Base-by-base conservation (phyloP, 2,329 filamentous ascomycete genomes). In the Didymella exigua region DNA sequence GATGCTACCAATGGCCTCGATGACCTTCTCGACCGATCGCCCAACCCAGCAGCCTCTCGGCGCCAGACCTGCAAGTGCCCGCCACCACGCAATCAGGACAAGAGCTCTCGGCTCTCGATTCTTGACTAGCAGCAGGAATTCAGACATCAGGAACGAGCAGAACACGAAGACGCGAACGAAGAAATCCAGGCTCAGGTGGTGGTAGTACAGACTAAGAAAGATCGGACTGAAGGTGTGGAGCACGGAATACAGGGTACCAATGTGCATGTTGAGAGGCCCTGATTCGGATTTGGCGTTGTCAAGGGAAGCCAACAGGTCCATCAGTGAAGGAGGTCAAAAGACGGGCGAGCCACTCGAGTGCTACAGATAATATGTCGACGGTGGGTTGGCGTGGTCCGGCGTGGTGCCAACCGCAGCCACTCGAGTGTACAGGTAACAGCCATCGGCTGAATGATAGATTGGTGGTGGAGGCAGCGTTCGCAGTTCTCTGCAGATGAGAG, bases 181-280 rank as follows among this genome's bases (percentile, higher is more conserved):
- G 49, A 71, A 56, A 50, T 74, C 71, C 0, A 65, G 54, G 13
- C 63, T 61, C 1, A 72, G 58, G 33, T 65, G 67, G 38, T 68
- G 67, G 46, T 73, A 66, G 44, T 73, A 74, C 16, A 74, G 37
- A 8, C 67, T 70, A 18, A 71, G 56, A 33, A 74, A 74, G 5
- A 74, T 70, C 3, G 71, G 70, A 3, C 65, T 67, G 2, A 74
- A 49, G 0, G 65, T 68, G 26, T 72, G 66, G n/a, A 73, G 62
- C 8, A 61, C 61, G 1, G 70, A 67, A n/a, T 67, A 43, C 1
- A 73, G 42, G 2, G 59, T 57, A 7, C 62, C 52, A 11, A 57
- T 48, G 26, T 73, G 54, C 24, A 66, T 21, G 38, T 73, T 68
- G 1, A 68, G 29, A 0, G 58, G 58, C 5, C 58, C 60, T 8